These are phyloP conservation scores for Diaporthe batatas DNA, from an alignment of 2,329 filamentous ascomycete genomes.

Conservation along the genomic window DNA sequence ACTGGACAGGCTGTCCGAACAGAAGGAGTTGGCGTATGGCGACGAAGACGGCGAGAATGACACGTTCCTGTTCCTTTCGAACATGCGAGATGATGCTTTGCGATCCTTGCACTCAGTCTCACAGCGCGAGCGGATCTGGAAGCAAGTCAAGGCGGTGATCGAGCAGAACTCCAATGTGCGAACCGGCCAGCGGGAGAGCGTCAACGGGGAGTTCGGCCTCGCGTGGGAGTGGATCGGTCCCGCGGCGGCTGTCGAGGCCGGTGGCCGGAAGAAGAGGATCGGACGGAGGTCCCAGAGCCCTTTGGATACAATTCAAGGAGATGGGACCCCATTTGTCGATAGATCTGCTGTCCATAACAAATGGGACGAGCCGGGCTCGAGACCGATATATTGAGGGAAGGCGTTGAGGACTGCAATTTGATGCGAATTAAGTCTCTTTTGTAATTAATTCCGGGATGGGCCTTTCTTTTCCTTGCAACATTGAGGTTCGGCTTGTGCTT, in stretches of 20 bases:
- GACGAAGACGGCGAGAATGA: constrained; percentile 78
- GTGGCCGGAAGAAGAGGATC: constrained; percentile 62
- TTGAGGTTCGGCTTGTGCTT: not conserved
- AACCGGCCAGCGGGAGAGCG: constrained; percentile 76
- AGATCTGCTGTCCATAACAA: constrained; percentile 51
- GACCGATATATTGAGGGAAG: constrained; percentile 52
- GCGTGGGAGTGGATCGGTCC: constrained; percentile 80
- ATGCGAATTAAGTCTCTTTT: constrained; percentile 13
- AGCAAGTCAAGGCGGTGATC: constrained; percentile 83
- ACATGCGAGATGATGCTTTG: constrained; percentile 91
- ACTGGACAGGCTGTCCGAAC: constrained; percentile 83
- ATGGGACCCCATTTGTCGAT: constrained; percentile 47
- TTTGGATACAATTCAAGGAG: constrained; percentile 50
- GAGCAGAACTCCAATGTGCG: constrained; percentile 95
- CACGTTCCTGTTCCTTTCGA: constrained; percentile 86
- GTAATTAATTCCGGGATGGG: constrained; percentile 49
- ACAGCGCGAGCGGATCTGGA: constrained; percentile 86
- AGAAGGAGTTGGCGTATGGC: constrained; percentile 82
- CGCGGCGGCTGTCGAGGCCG: constrained; percentile 52
- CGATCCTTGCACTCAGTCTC: constrained; percentile 82
- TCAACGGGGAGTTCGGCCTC: constrained; percentile 74
- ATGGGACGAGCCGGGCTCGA: constrained; percentile 53
- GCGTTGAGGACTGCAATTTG: constrained; percentile 11
- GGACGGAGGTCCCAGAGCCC: constrained; percentile 63
- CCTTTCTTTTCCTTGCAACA: not conserved